phyloP scores from a whole-genome alignment of 768 basidiomycete species.

The Agaricus subrufescens region DNA sequence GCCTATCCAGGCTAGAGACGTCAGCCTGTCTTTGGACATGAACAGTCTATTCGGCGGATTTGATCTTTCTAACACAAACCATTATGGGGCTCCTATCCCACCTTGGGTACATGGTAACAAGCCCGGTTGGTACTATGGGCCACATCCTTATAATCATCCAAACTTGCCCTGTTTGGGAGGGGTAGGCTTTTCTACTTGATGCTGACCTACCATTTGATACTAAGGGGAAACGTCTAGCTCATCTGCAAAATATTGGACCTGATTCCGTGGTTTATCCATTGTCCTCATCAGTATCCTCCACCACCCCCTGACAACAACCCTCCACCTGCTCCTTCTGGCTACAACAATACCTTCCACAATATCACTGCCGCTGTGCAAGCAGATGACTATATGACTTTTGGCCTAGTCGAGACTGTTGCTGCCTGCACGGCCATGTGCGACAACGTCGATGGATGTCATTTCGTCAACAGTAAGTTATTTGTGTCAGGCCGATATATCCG shows the following conservation, averaged over 20 bases:
- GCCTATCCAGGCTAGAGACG: background rate
- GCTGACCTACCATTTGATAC: conserved; percentile 16
- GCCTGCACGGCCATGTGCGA: conserved; percentile 30
- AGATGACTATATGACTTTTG: conserved; percentile 30
- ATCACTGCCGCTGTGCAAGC: conserved; percentile 27
- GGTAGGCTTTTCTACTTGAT: conserved; percentile 13
- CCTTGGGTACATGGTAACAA: conserved; percentile 24
- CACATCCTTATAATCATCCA: conserved; percentile 17
- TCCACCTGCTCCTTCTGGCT: conserved; percentile 18
- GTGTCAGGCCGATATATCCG: background rate
- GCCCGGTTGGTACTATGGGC: conserved; percentile 37
- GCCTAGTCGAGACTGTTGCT: conserved; percentile 26
- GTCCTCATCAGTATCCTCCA: conserved; percentile 21
- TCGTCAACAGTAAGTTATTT: conserved; percentile 26
- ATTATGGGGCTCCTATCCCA: conserved; percentile 29
- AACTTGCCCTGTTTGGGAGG: conserved; percentile 20
- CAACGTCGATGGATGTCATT: conserved; percentile 24
- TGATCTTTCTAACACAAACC: conserved; percentile 15
- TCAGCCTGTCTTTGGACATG: conserved; percentile 6
- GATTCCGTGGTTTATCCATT: conserved; percentile 28
- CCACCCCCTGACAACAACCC: conserved; percentile 15
- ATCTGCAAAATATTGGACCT: conserved; percentile 11
- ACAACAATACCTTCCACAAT: conserved; percentile 21
- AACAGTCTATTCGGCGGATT: conserved; percentile 1
- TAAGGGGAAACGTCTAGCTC: background rate